Evolutionary conservation across 352 stramenopile species (phyloP).

Genomic region (Phytophthora fragariaefolia): DNA sequence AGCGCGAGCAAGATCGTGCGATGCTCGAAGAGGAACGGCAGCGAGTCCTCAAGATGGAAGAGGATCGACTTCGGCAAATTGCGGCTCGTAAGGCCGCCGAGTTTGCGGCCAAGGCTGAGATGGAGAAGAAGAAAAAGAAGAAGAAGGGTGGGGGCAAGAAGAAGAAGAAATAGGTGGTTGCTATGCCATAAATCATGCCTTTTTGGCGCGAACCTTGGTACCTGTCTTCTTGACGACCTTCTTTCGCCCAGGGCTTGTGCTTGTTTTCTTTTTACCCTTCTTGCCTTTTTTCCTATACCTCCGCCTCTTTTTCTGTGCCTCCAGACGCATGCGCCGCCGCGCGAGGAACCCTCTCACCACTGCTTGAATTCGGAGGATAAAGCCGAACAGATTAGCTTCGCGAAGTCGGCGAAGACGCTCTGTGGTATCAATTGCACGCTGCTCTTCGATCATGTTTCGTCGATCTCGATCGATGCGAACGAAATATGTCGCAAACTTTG

Average conservation of each 20-base stretch:
- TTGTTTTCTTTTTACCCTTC: slow-evolving; percentile 38
- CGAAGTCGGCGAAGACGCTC: slow-evolving; percentile 40
- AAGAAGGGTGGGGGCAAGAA: slow-evolving; percentile 71
- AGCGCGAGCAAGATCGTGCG: slow-evolving; percentile 57
- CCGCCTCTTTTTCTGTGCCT: slow-evolving; percentile 27
- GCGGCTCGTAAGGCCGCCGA: slow-evolving; percentile 74
- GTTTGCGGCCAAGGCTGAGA: slow-evolving; percentile 70
- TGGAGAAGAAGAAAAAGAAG: slow-evolving; percentile 88
- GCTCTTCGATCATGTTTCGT: slow-evolving; percentile 56
- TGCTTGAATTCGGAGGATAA: slow-evolving; percentile 65
- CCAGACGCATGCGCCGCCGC: slow-evolving; percentile 44
- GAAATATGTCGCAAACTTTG: slow-evolving; percentile 50
- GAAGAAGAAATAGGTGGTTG: slow-evolving; percentile 48
- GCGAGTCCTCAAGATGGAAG: slow-evolving; percentile 57
- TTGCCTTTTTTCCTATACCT: slow-evolving; percentile 40
- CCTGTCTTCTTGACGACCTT: slow-evolving; percentile 20
- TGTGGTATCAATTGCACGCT: slow-evolving; percentile 39
- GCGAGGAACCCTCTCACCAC: slow-evolving; percentile 66
- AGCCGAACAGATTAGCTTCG: slow-evolving; percentile 57
- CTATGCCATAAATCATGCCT: slow-evolving; percentile 19
- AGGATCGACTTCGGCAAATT: slow-evolving; percentile 72
- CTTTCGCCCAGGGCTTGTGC: slow-evolving; percentile 22
- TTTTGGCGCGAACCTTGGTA: slow-evolving; percentile 19
- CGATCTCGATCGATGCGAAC: slow-evolving; percentile 63
- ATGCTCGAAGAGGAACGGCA: slow-evolving; percentile 58